Base-by-base conservation (phyloP, 495 filamentous ascomycete species). In the Aspergillus affinis region DNA sequence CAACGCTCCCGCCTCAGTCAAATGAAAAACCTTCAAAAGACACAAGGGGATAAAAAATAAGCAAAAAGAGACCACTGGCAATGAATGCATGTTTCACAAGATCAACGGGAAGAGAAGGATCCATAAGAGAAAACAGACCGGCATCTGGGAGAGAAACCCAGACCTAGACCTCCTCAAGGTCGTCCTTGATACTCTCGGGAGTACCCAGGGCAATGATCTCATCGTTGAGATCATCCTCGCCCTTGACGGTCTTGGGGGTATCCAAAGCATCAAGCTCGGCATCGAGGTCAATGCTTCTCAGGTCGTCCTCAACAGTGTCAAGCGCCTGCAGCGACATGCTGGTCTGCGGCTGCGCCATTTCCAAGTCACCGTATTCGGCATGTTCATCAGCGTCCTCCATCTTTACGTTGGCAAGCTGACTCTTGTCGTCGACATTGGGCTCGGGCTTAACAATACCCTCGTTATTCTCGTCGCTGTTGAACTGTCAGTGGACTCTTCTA, bases 211-310 rank as follows among this genome's bases (percentile, higher is more conserved):
- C 53, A 54, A 20, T 26, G 3, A 46, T 13, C 45, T 57, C 44
- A 32, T 19, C 41, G 46, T 64, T 54, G 15, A 21, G 23, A 48
- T 23, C 58, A 4, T 27, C 21, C 13, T 29, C 10, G 20, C 3
- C 10, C 12, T 41, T 41, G 13, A 41, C 4, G 4, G 36, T 12
- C 36, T 41, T 41, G 4, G 54, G 15, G 13, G 49, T 50, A n/a
- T 54, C 55, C 49, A 62, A 41, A 3, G 19, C 51, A 29, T 61
- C 58, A 15, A 57, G 44, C 54, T 64, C 57, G 2, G 47, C 61
- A 30, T 57, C 57, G 17, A 60, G 49, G 5, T 64, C 50, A 10
- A 41, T 41, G 36, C 36, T 41, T 41, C 12, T 10, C 10, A 41
- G 36, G 8, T 41, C 36, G 9, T 41, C 36, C 36, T 41, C 36